phyloP scores from a whole-genome alignment of 768 basidiomycete genomes.

The Tylopilus subfusipes region DNA sequence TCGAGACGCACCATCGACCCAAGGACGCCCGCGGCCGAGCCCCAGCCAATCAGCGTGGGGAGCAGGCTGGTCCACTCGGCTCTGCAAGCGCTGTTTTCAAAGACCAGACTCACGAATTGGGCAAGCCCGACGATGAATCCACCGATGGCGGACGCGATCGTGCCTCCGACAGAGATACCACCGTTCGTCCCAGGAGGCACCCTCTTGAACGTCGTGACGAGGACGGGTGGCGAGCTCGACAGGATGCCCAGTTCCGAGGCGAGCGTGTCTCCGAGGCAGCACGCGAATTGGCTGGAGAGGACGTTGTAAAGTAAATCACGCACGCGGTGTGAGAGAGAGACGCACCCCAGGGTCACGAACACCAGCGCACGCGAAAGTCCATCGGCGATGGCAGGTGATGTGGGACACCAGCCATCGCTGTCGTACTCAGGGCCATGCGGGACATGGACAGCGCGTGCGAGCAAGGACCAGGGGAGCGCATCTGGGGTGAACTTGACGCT shows the following conservation, averaged over 20 bases:
- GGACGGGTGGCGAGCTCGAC: slow-evolving; percentile 59
- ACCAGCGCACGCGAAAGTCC: slow-evolving; percentile 62
- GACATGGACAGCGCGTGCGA: slow-evolving; percentile 11
- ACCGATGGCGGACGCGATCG: slow-evolving; percentile 66
- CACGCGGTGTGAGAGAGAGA: slow-evolving; percentile 2
- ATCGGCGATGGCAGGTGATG: slow-evolving; percentile 39
- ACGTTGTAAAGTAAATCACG: neutral
- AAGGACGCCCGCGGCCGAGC: slow-evolving; percentile 62
- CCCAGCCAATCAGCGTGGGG: slow-evolving; percentile 51
- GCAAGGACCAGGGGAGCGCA: slow-evolving; percentile 36
- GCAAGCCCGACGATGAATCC: slow-evolving; percentile 68
- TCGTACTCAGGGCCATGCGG: slow-evolving; percentile 32
- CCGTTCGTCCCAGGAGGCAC: slow-evolving; percentile 94
- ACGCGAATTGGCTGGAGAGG: slow-evolving; percentile 70
- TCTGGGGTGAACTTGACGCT: slow-evolving; percentile 51
- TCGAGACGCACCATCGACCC: slow-evolving; percentile 66
- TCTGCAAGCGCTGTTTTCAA: slow-evolving; percentile 61
- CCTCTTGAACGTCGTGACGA: slow-evolving; percentile 70
- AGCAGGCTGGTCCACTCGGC: slow-evolving; percentile 37
- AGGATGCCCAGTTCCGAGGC: slow-evolving; percentile 93
- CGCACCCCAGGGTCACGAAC: slow-evolving; percentile 64
- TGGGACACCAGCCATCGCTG: slow-evolving; percentile 58
- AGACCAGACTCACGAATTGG: slow-evolving; percentile 50
- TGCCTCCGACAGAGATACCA: slow-evolving; percentile 73
- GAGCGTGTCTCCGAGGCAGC: slow-evolving; percentile 87